These are phyloP conservation scores for Daldinia concentrica DNA, from an alignment of 495 filamentous ascomycete species.

Conservation along the genomic window DNA sequence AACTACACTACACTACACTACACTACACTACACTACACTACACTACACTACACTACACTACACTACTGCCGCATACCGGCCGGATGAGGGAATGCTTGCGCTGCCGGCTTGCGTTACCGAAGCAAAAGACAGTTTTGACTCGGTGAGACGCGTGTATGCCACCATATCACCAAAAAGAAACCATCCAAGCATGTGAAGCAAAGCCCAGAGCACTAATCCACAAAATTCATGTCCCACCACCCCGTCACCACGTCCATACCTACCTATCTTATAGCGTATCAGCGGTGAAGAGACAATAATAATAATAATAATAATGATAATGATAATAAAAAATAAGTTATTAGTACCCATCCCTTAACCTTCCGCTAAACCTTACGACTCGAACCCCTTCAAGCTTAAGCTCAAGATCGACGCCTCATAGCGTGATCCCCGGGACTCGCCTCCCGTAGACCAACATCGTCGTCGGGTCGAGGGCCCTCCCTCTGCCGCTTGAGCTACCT, in stretches of 20 bases:
- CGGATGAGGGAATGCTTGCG: conserved; percentile 1
- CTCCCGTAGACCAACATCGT: neutral
- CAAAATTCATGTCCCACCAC: neutral
- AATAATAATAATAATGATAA: neutral
- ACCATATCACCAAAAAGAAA: neutral
- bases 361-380: neutral
- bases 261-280: no score
- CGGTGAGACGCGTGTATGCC: conserved; percentile 12
- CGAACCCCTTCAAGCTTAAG: neutral
- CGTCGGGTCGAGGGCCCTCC: neutral
- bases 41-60: neutral
- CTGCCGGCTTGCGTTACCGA: neutral
- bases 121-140: conserved; percentile 4
- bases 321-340: neutral
- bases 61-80: neutral
- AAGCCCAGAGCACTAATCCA: neutral
- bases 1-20: neutral
- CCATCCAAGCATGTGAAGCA: conserved; percentile 1
- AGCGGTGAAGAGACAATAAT: neutral
- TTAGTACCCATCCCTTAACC: neutral
- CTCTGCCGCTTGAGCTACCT: neutral
- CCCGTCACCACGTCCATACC: neutral
- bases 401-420: neutral
- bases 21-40: neutral
- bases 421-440: neutral